Conservation (phyloP, 345 rosid species). For the Kandelia obovata region DNA sequence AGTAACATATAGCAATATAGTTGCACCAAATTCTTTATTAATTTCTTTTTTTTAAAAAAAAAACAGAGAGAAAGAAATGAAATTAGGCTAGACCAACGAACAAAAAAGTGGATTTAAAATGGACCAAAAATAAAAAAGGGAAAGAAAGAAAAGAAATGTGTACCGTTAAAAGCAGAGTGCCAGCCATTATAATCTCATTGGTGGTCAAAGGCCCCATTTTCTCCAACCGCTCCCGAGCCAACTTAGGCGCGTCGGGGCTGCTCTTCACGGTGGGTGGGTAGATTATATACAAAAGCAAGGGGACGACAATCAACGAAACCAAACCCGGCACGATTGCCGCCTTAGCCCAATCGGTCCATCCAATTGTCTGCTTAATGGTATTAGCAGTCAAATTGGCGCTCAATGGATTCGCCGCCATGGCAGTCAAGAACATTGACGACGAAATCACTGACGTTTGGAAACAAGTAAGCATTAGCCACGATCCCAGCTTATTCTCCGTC, state of each 20-base stretch:
- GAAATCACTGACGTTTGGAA: slow-evolving; percentile 96
- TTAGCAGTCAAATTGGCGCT: slow-evolving; percentile 76
- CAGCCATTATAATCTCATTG: slow-evolving; percentile 91
- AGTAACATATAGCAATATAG: too few species aligned
- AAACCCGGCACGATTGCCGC: slow-evolving; percentile 94
- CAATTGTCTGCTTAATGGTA: slow-evolving; percentile 76
- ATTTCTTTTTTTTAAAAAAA: too few species aligned
- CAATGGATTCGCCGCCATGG: slow-evolving; percentile 98
- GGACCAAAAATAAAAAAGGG: neutral
- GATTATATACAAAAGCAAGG: slow-evolving; percentile 67
- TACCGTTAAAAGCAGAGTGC: slow-evolving; percentile 89
- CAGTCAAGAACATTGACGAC: slow-evolving; percentile 96
- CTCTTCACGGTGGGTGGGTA: slow-evolving; percentile 89
- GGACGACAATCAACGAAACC: slow-evolving; percentile 81
- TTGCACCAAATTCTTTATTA: too few species aligned
- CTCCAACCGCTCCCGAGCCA: slow-evolving; percentile 78
- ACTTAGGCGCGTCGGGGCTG: slow-evolving; percentile 96
- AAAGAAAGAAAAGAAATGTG: neutral
- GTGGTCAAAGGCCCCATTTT: slow-evolving; percentile 97
- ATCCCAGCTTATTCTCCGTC: slow-evolving; percentile 80
- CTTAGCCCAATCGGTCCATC: slow-evolving; percentile 99
- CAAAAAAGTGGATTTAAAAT: too few species aligned
- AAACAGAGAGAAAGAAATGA: too few species aligned
- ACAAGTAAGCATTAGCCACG: slow-evolving; percentile 97
- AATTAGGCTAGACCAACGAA: too few species aligned